Evolutionary conservation across 78 protist genomes (phyloP).

Genomic region (Dictyostelium brefeldianum): DNA sequence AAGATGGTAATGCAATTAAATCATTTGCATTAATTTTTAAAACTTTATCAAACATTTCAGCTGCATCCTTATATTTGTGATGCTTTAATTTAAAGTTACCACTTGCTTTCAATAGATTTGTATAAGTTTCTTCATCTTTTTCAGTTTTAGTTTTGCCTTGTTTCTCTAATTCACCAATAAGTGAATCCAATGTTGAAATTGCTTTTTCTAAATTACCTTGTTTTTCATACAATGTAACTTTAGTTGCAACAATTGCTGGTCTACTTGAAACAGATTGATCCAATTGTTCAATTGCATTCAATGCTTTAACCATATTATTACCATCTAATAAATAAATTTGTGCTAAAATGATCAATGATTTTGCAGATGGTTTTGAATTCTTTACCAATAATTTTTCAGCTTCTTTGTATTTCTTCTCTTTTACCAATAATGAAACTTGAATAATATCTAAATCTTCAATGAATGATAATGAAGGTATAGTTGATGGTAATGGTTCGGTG

Average conservation of each 20-base stretch:
- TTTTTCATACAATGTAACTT: slow-evolving; percentile 62
- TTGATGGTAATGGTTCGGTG: background rate
- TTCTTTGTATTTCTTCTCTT: slow-evolving; percentile 72
- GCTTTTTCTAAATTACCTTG: slow-evolving; percentile 62
- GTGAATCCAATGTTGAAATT: slow-evolving; percentile 2
- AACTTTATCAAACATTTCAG: slow-evolving; percentile 42
- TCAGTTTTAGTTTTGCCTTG: slow-evolving; percentile 32
- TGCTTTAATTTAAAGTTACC: slow-evolving; percentile 78
- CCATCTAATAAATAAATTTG: slow-evolving; percentile 40
- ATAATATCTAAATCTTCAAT: slow-evolving; percentile 46
- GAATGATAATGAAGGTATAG: background rate
- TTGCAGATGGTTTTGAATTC: background rate
- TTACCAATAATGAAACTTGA: background rate
- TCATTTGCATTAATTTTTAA: slow-evolving; percentile 65
- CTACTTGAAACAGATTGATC: slow-evolving; percentile 6
- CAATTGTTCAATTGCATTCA: slow-evolving; percentile 26
- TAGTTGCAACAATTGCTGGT: slow-evolving; percentile 64
- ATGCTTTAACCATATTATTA: slow-evolving; percentile 16
- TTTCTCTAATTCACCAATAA: slow-evolving; percentile 4
- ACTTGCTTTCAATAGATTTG: slow-evolving; percentile 21
- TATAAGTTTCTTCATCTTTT: slow-evolving; percentile 36
- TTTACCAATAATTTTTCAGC: slow-evolving; percentile 37
- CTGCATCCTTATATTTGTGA: slow-evolving; percentile 65
- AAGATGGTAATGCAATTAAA: slow-evolving; percentile 57
- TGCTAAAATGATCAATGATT: slow-evolving; percentile 33